These are phyloP conservation scores for Hygrophorus russula DNA, from an alignment of 768 basidiomycete species.

Conservation along the genomic window DNA sequence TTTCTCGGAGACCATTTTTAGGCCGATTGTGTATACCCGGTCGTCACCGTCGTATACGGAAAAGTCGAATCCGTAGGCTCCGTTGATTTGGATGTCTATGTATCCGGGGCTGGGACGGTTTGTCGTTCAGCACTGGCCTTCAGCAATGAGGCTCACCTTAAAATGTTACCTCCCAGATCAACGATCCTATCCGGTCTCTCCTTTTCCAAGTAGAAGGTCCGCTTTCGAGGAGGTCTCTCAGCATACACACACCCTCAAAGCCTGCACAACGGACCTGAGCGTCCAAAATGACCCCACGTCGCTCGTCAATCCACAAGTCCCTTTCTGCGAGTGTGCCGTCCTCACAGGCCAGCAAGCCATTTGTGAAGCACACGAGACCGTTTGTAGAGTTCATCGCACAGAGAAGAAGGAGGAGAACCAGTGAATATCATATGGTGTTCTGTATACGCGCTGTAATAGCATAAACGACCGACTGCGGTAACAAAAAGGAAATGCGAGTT, in stretches of 20 bases:
- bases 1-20: slow-evolving; percentile 60
- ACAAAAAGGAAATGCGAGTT: too few relatives aligned
- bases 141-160: too few relatives aligned
- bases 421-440: too few relatives aligned
- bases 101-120: slow-evolving; percentile 69
- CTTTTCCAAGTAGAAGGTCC: slow-evolving; percentile 53
- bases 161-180: slow-evolving; percentile 66
- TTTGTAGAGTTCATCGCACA: slow-evolving; percentile 37
- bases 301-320: slow-evolving; percentile 77
- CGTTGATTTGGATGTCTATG: slow-evolving; percentile 85
- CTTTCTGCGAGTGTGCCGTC: slow-evolving; percentile 65
- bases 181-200: slow-evolving; percentile 53
- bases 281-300: slow-evolving; percentile 62
- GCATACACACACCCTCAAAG: not conserved
- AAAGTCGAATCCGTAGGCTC: slow-evolving; percentile 82
- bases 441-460: too few relatives aligned
- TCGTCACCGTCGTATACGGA: slow-evolving; percentile 71
- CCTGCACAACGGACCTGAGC: slow-evolving; percentile 41
- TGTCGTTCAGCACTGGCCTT: too few relatives aligned
- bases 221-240: slow-evolving; percentile 27
- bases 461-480: too few relatives aligned
- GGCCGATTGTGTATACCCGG: slow-evolving; percentile 51
- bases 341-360: slow-evolving; percentile 70
- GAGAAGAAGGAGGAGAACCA: not conserved
- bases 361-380: slow-evolving; percentile 77